phyloP scores from a whole-genome alignment of 148 eudicot genomes.

The Dianthus caryophyllus region DNA sequence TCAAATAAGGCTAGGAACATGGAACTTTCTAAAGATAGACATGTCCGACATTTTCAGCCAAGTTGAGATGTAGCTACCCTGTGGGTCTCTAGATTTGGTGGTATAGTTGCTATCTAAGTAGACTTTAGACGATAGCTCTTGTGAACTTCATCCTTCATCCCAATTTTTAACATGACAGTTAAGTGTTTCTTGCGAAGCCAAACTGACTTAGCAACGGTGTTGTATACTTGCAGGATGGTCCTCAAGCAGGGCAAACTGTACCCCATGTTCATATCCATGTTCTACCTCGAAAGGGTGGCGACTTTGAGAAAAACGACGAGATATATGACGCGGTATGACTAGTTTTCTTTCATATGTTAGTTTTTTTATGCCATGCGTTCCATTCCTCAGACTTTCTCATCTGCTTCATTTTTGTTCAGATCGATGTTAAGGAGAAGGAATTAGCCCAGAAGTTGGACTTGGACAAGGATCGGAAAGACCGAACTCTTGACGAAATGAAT shows the following conservation, averaged over 20 bases:
- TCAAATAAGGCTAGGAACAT: too few relatives aligned
- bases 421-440: constrained; percentile 83
- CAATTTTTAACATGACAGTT: not conserved
- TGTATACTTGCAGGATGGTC: constrained; percentile 61
- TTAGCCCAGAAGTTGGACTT: constrained; percentile 74
- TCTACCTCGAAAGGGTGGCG: constrained; percentile 68
- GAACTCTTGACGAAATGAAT: constrained; percentile 78
- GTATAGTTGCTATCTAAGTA: too few relatives aligned
- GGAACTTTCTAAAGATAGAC: not conserved
- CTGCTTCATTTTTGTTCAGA: constrained; percentile 33
- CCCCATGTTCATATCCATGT: constrained; percentile 92
- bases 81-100: not conserved
- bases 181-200: not conserved
- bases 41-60: not conserved
- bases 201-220: not conserved
- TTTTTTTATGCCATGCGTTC: not conserved
- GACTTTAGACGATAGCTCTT: not conserved
- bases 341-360: not conserved
- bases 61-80: not conserved
- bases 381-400: not conserved
- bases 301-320: constrained; percentile 85
- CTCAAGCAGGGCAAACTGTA: constrained; percentile 86
- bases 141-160: not conserved
- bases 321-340: constrained; percentile 80
- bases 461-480: constrained; percentile 83